Conservation (phyloP, 306 rosid genomes). For the Quercus aquifolioides region DNA sequence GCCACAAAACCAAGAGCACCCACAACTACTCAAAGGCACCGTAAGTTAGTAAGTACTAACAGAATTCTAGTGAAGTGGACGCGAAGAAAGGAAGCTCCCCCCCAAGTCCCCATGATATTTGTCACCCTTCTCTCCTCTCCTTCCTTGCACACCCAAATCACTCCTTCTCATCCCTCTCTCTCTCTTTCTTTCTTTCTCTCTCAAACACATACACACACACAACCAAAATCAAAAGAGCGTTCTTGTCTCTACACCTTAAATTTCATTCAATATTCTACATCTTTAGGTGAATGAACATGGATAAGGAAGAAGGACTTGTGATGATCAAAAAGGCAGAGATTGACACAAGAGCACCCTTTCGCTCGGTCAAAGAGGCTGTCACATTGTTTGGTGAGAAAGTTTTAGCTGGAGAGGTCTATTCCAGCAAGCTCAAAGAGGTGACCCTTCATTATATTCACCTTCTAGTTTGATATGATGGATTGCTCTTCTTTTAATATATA, state of each 20-base stretch:
- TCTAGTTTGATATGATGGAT: background rate
- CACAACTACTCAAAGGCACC: background rate
- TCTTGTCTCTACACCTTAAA: background rate
- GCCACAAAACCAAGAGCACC: conserved; percentile 20
- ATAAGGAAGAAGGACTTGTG: conserved; percentile 32
- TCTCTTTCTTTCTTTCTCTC: conserved; percentile 8
- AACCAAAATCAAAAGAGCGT: background rate
- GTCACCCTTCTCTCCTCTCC: background rate
- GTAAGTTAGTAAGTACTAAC: conserved; percentile 9
- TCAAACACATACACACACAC: conserved; percentile 2
- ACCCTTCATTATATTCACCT: background rate
- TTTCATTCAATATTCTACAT: background rate
- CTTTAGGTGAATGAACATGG: conserved; percentile 27
- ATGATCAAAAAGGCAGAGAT: conserved; percentile 64
- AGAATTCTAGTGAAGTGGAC: conserved; percentile 96
- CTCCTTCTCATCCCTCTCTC: background rate
- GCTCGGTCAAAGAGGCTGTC: conserved; percentile 92
- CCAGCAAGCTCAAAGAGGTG: conserved; percentile 70
- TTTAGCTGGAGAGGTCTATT: conserved; percentile 66
- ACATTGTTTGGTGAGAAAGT: conserved; percentile 73
- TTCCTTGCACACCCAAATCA: background rate
- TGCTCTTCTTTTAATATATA: too few species aligned
- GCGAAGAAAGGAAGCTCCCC: conserved; percentile 92
- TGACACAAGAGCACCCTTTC: conserved; percentile 71
- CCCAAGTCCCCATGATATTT: background rate